Evolutionary conservation across 495 filamentous ascomycete genomes (phyloP), one percentile per base, ranked within the genome.

Genomic region (Penicillium soppii): DNA sequence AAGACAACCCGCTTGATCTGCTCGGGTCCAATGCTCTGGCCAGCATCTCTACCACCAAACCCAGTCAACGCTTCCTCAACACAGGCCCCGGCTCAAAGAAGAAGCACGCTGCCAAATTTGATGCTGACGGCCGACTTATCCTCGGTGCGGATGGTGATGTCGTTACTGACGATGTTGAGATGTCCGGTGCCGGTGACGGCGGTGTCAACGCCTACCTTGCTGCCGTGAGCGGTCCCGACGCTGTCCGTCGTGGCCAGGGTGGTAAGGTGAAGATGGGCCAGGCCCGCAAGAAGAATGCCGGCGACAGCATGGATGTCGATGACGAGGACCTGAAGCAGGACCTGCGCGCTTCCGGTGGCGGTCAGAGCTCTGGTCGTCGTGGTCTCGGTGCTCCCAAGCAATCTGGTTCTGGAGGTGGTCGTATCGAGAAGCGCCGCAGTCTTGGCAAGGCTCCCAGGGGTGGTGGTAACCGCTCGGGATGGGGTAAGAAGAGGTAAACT

Each of bases 1-100:
- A 91, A 50, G 87, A 95, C 60, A 92, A 97, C 66, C 94, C 94
- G 1, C 82, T 98, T 25, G 94, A 98, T 74, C 78, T 98, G 20
- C 81, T 98, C 10, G 92, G 91, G 56, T 85, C 88, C 35, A 85
- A 85, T 61, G 90, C 94, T 9, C 78, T 98, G 15, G 92, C 90
- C 20, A 90, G 91, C 62, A 97, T 98, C 59, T 96, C 94, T 12
- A 87, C 88, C 4, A 95, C 90, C 12, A 91, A 89, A 65, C 94
- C 94, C 2, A 85, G 80, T 56, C 65, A 74, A 21, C 70, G 74
- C 15, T 73, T 71, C 57, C 65, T 73, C 50, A 72, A 76, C 63
- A 69, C 67, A 25, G 66, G 65, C 7, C 67, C 71, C 6, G 69
- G 70, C 15, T 71, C 66, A 1, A 72, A 69, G 29, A 67, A 66